Base-by-base conservation (phyloP, 179 eudicot genomes). In the Silene vulgaris region DNA sequence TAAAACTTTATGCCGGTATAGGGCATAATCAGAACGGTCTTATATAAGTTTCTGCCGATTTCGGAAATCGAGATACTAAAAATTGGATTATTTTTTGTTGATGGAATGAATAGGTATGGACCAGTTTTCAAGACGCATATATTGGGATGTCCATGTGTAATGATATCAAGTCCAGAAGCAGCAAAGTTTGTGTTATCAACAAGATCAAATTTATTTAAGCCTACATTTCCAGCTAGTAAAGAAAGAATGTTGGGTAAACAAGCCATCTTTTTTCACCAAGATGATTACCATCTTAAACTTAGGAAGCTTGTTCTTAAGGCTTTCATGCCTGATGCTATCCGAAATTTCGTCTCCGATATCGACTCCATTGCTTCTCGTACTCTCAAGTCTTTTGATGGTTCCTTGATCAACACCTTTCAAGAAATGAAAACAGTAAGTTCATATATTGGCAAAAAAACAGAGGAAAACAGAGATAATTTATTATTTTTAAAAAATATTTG, bases 91-190 rank as follows among this genome's bases (percentile, higher is more conserved):
- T 26, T 40, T 69, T 21, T 16, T 19, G 4, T 59, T 32, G 8
- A 0, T 37, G 45, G 4, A 62, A 35, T 76, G 1, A 14, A 45
- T 71, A 92, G 97, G 87, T 91, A 90, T 72, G 98, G 98, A 13
- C 80, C 81, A 54, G 84, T 94, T 73, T 94, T 94, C 69, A 94
- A 94, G 90, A 89, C 88, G 0, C 89, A 92, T 80, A 89, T 94
- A 84, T 48, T 94, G 76, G 96, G 97, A n/a, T 94, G 98, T 50
- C 97, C 93, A 5, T 94, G 96, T 75, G 94, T 94, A 62, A 90
- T 93, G 96, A 84, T 93, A 59, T 86, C 93, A 50, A 94, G 94
- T 77, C 97, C 98, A 1, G 94, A 92, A 62, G 92, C 91, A 16
- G 94, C 90, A 19, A 90, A 86, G 66, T 37, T 73, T 1, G 97